Evolutionary conservation across 2,329 filamentous ascomycete species (phyloP), one percentile per base, ranked within the genome.

Genomic region (Penicillium sclerotigenum): DNA sequence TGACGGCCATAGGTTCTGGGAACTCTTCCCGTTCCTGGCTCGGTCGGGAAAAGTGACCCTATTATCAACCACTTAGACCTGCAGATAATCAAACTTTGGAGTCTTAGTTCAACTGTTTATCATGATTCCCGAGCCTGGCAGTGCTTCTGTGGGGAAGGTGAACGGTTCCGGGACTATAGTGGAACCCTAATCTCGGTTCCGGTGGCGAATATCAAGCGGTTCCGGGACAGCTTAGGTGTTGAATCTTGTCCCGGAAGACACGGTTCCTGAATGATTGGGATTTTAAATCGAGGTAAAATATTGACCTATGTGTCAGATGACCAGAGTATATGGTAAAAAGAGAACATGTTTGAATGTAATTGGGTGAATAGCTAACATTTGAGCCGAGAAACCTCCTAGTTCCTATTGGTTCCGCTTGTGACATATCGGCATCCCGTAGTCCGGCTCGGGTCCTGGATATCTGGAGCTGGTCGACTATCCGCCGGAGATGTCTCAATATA

Each of bases 171-270:
- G 33, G 40, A 46, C 13, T 33, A 26, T 26, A 7, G 50, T 37
- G 50, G 50, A 36, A 31, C 22, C 41, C 4, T 28, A 4, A 24
- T 52, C 41, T 52, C 50, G 50, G 50, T 52, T 52, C 50, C 50
- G 50, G 50, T 52, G 41, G 50, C 50, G 41, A 52, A 52, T 47
- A 47, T 47, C 50, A 38, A 22, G 10, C 18, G 37, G 29, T 42
- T 42, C 48, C 48, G 48, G 28, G 20, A 34, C 18, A 4, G 28
- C 11, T 20, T 29, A 45, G 29, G 31, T 14, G 13, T 40, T 24
- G 37, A 2, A 11, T 26, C 1, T 18, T 28, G 9, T 18, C 11
- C 41, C 43, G 26, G 45, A 36, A 20, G 28, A 26, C 22, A 34
- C 31, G 34, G 47, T 29, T 49, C 24, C 33, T 38, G 40, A 22